phyloP scores from a whole-genome alignment of 306 rosid genomes.

The Vigna hirtella region DNA sequence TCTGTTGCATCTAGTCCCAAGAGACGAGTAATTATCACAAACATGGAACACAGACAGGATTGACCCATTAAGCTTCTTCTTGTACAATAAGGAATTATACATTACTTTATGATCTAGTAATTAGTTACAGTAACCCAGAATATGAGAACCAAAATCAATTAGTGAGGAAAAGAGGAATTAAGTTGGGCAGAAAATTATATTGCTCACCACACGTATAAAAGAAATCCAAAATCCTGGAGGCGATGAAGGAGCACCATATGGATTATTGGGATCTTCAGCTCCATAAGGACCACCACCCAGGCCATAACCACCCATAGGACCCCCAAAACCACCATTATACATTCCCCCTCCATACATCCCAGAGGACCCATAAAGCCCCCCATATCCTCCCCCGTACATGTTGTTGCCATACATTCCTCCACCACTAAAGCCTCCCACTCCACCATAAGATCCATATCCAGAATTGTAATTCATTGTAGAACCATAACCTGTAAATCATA shows the following conservation, averaged over 20 bases:
- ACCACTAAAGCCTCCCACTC: conserved; percentile 56
- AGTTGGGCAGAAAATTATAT: conserved; percentile 18
- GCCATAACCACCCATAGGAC: conserved; percentile 72
- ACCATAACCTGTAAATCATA: conserved; percentile 59
- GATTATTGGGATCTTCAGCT: conserved; percentile 80
- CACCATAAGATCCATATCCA: conserved; percentile 53
- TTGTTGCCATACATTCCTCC: conserved; percentile 73
- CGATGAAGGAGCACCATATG: conserved; percentile 71
- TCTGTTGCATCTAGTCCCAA: conserved; percentile 14
- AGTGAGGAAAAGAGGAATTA: not conserved
- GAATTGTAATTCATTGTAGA: conserved; percentile 61
- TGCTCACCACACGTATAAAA: conserved; percentile 68
- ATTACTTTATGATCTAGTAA: not conserved
- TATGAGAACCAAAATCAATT: not conserved
- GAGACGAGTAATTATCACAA: not conserved
- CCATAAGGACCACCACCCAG: conserved; percentile 82
- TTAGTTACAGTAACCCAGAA: not conserved
- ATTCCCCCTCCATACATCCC: conserved; percentile 86
- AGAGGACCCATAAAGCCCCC: conserved; percentile 73
- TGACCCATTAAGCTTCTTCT: not conserved
- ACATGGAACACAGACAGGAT: not conserved
- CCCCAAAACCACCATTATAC: conserved; percentile 71
- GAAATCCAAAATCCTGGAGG: conserved; percentile 91
- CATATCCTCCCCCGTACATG: conserved; percentile 69
- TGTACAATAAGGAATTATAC: conserved; percentile 19